Percentiles rank a stretch among this genome's conserved stretches.
Conservation (phyloP, 1,284 basidiomycete genomes). For the Sanguinoderma infundibulare region DNA sequence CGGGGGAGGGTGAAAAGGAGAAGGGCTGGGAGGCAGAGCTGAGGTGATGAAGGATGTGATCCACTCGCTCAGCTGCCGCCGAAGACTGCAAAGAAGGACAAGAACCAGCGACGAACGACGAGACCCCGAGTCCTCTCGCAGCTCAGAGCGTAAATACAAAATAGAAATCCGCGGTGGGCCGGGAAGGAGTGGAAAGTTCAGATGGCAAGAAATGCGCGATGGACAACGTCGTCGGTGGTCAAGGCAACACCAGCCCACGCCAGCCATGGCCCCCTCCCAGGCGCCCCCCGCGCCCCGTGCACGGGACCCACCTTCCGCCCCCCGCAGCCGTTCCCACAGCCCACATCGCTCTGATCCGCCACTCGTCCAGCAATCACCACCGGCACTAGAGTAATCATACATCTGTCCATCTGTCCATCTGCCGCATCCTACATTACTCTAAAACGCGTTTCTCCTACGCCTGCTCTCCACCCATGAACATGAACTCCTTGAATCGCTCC, state of each 20-base stretch:
- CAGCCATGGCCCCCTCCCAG: background rate
- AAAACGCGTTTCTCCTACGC: constrained; percentile 25
- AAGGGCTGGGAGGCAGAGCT: constrained; percentile 14
- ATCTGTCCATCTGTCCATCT: constrained; percentile 6
- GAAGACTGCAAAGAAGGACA: constrained; percentile 11
- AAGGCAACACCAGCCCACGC: constrained; percentile 57
- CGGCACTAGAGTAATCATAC: constrained; percentile 4
- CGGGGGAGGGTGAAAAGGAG: constrained; percentile 30
- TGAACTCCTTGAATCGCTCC: constrained; percentile 65
- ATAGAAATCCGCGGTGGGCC: constrained; percentile 22
- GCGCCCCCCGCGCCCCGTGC: background rate
- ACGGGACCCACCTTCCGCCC: constrained; percentile 1
- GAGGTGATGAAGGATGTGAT: constrained; percentile 27
- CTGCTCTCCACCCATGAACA: constrained; percentile 64
- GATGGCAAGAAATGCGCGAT: constrained; percentile 33
- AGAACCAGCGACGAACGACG: constrained; percentile 7
- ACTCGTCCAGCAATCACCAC: constrained; percentile 12
- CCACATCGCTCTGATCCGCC: constrained; percentile 20
- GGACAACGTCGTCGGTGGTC: constrained; percentile 54
- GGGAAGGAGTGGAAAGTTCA: constrained; percentile 31
- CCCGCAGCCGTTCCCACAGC: constrained; percentile 10
- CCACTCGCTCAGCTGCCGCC: constrained; percentile 23
- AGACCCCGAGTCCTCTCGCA: constrained; percentile 22
- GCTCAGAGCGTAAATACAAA: constrained; percentile 27
- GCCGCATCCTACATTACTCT: background rate